Evolutionary conservation across 768 basidiomycete genomes (phyloP), one percentile per base, ranked within the genome.

Genomic region (Fibroporia radiculosa): DNA sequence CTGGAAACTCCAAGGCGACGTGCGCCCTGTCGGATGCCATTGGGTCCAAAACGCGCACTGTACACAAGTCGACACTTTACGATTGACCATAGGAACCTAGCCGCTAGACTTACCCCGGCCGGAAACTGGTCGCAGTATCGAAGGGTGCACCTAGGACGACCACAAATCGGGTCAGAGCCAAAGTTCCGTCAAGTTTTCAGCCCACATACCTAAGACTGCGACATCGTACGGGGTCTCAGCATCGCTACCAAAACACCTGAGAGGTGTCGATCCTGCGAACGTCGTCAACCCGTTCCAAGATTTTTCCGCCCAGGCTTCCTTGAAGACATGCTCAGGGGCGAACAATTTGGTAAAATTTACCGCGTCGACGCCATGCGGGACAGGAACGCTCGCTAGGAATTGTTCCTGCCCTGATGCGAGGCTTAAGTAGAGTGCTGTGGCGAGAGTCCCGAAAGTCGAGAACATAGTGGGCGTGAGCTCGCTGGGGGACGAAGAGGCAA

Each of bases 1-100:
- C 57, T 49, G 14, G 56, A 53, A n/a, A 62, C 44, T 16, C 56
- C 49, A 6, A 62, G 45, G 3, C 61, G 55, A 13, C 58, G 62
- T 8, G 62, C 55, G 6, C 62, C 63, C 49, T 62, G 56, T 22
- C 62, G 62, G 44, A 63, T 65, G 10, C 61, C 62, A 26, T 62
- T 62, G 13, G 62, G 62, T 0, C 63, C 63, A 27, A 65, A 65
- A 3, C 62, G 57, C 22, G 62, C 59, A 14, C 56, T 56, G 44
- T 5, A 24, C 6, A 6, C 16, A 11, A 29, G 23, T 31, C n/a
- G n/a, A n/a, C n/a, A n/a, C n/a, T n/a, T n/a, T n/a, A n/a, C n/a
- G 10, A n/a, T 31, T 40, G 22, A 40, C 24, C 39, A 25, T 26
- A 11, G 7, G 4, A 12, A 10, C 16, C 23, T 5, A 19, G 24